Evolutionary conservation across 768 basidiomycete genomes (phyloP).

Genomic region (Boletus barrowsii): DNA sequence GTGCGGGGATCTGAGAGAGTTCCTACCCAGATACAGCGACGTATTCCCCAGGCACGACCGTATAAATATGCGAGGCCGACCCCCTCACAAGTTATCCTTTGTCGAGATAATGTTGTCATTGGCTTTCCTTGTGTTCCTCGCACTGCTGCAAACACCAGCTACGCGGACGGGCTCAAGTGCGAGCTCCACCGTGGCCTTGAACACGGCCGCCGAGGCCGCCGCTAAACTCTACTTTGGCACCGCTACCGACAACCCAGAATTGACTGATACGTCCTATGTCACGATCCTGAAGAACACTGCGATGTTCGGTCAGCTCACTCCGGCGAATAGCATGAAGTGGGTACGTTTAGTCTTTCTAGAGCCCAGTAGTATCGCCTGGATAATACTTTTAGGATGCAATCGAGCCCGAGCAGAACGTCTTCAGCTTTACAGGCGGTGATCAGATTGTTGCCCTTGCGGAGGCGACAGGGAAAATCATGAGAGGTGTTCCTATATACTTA

Average conservation of each 20-base stretch:
- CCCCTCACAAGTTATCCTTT: not conserved
- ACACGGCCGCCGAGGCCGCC: conserved; percentile 37
- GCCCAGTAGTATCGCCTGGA: not conserved
- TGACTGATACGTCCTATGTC: conserved; percentile 31
- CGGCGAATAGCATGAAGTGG: conserved; percentile 20
- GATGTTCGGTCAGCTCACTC: conserved; percentile 22
- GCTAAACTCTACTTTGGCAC: conserved; percentile 48
- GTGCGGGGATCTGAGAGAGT: not conserved
- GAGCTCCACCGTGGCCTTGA: conserved; percentile 18
- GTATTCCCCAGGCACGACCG: not conserved
- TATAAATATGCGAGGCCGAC: conserved; percentile 1
- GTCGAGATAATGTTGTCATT: conserved; percentile 1
- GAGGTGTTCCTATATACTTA: conserved; percentile 7
- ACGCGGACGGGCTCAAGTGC: conserved; percentile 1
- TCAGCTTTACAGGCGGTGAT: conserved; percentile 22
- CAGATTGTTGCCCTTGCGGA: conserved; percentile 19
- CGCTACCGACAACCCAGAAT: conserved; percentile 47
- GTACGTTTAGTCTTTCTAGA: conserved; percentile 4
- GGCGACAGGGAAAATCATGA: conserved; percentile 17
- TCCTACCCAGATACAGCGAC: not conserved
- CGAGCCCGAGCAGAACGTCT: conserved; percentile 25
- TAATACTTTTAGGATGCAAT: conserved; percentile 10
- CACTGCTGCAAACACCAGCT: not conserved
- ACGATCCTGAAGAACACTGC: conserved; percentile 5
- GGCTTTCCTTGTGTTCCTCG: conserved; percentile 2